A percentile compares a stretch with the other conserved stretches of the same genome.
Conservation (phyloP, 2,329 filamentous ascomycete species). For the Septoria petroselini region DNA sequence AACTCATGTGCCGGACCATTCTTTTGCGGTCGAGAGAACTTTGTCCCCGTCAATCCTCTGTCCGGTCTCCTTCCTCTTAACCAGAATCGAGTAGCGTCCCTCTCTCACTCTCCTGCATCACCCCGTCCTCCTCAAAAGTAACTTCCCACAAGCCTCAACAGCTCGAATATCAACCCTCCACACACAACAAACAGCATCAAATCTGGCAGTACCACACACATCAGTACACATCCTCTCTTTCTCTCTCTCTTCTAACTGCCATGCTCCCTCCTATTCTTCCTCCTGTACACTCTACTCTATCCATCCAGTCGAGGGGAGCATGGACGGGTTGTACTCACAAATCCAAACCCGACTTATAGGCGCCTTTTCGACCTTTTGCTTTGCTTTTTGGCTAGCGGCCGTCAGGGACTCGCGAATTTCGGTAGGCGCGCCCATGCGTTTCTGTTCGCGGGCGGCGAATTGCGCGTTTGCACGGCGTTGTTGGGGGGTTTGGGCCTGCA, state of each 20-base stretch:
- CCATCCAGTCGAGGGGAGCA: no score
- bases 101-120: no score
- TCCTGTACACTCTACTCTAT: background rate
- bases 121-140: no score
- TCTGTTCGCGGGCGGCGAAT: slow-evolving; percentile 70
- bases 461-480: slow-evolving; percentile 78
- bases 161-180: slow-evolving; percentile 59
- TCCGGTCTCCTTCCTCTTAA: no score
- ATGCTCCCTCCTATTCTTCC: background rate
- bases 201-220: slow-evolving; percentile 41
- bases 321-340: slow-evolving; percentile 52
- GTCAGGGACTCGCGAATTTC: slow-evolving; percentile 42
- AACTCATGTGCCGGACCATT: no score
- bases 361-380: slow-evolving; percentile 37
- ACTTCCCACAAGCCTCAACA: slow-evolving; percentile 49
- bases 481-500: slow-evolving; percentile 76
- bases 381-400: slow-evolving; percentile 49
- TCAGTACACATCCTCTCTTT: background rate
- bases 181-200: slow-evolving; percentile 62
- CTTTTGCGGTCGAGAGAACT: no score
- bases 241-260: background rate
- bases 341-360: slow-evolving; percentile 59
- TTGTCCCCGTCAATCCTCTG: no score
- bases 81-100: no score
- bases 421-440: slow-evolving; percentile 65